Evolutionary conservation across 129 eudicot species (phyloP).

Genomic region (Artemisia tridentata): DNA sequence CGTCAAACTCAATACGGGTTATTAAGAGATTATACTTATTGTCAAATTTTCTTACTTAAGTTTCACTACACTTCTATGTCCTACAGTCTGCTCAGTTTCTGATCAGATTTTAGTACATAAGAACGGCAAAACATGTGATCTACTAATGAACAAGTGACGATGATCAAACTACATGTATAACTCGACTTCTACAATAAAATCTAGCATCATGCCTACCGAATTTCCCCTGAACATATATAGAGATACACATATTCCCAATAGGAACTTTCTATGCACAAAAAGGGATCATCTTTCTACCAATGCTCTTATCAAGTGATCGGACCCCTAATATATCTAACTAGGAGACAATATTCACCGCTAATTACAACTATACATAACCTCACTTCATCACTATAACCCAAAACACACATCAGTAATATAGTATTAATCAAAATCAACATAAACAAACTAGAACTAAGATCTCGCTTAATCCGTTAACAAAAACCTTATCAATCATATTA

Average conservation of each 20-base stretch:
- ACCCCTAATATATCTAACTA: too few relatives aligned
- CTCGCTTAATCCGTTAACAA: neutral
- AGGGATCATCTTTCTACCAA: neutral
- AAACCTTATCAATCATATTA: neutral
- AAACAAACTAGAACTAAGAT: neutral
- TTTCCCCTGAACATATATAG: too few relatives aligned
- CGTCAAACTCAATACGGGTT: neutral
- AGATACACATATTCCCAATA: too few relatives aligned
- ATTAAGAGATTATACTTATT: neutral
- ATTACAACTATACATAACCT: too few relatives aligned
- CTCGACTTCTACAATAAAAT: too few relatives aligned
- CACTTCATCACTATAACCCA: too few relatives aligned
- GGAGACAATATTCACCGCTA: too few relatives aligned
- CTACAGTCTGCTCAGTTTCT: neutral
- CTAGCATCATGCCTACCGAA: too few relatives aligned
- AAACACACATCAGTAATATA: neutral
- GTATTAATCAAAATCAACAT: neutral
- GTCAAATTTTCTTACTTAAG: constrained; percentile 8
- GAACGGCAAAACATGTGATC: neutral
- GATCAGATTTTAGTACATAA: neutral
- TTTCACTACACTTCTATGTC: neutral
- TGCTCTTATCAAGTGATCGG: neutral
- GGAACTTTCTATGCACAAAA: neutral
- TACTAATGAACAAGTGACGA: neutral
- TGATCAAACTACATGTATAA: neutral